phyloP scores from a whole-genome alignment of 805 yeast genomes.

The Ogataea trehaloabstinens region DNA sequence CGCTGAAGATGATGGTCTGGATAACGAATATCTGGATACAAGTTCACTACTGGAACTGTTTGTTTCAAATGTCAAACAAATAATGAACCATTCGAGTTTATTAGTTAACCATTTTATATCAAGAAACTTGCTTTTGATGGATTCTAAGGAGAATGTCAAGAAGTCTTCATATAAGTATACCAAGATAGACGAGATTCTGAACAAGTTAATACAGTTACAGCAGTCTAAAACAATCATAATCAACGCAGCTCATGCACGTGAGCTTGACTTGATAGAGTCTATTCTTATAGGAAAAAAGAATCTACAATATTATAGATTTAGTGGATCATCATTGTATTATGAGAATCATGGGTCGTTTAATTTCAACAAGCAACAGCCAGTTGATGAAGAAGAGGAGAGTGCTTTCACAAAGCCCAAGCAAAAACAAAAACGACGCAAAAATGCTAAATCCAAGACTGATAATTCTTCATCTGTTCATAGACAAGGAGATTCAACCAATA shows the following conservation, averaged over 20 bases:
- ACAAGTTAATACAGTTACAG: slow-evolving; percentile 28
- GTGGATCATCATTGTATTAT: slow-evolving; percentile 54
- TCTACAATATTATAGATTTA: slow-evolving; percentile 61
- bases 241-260: slow-evolving; percentile 62
- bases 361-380: slow-evolving; percentile 20
- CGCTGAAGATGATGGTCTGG: slow-evolving; percentile 1
- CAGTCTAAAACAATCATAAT: slow-evolving; percentile 37
- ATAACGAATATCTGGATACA: slow-evolving; percentile 18
- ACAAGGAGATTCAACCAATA: not conserved
- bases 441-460: slow-evolving; percentile 1
- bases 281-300: slow-evolving; percentile 65
- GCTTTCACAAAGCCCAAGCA: slow-evolving; percentile 6
- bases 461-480: not conserved
- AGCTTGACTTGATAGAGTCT: slow-evolving; percentile 76
- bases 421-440: slow-evolving; percentile 5
- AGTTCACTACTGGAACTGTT: slow-evolving; percentile 40
- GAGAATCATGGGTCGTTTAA: slow-evolving; percentile 33
- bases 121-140: slow-evolving; percentile 62
- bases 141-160: slow-evolving; percentile 53
- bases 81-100: slow-evolving; percentile 65
- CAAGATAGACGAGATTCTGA: slow-evolving; percentile 49
- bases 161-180: slow-evolving; percentile 59
- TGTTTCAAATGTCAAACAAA: slow-evolving; percentile 44
- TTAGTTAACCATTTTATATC: slow-evolving; percentile 79
- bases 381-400: slow-evolving; percentile 7